phyloP scores from a whole-genome alignment of 1,284 basidiomycete genomes.

The Fistulinella staudtii region DNA sequence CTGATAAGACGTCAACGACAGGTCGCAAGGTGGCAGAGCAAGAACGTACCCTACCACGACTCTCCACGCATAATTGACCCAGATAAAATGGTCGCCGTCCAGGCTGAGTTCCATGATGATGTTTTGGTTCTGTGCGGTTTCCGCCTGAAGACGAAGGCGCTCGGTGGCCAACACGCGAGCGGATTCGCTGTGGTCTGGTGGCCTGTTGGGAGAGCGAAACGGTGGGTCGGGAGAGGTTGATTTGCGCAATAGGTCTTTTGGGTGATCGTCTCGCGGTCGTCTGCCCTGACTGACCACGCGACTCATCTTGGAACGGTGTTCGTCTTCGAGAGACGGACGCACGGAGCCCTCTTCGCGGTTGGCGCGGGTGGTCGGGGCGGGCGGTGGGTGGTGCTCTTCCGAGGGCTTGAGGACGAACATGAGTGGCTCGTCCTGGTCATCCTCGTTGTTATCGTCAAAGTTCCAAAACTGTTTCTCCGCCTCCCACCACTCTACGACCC shows the following conservation, averaged over 20 bases:
- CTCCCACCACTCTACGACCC: constrained; percentile 99
- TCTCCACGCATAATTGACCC: constrained; percentile 94
- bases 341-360: constrained; percentile 45
- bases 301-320: constrained; percentile 47
- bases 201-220: constrained; percentile 39
- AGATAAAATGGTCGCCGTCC: constrained; percentile 88
- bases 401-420: constrained; percentile 86
- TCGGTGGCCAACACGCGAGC: constrained; percentile 79
- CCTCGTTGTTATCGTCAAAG: constrained; percentile 91
- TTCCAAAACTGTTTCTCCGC: constrained; percentile 99
- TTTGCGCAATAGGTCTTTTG: constrained; percentile 43
- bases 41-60: constrained; percentile 79
- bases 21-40: constrained; percentile 3
- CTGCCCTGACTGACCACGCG: constrained; percentile 50
- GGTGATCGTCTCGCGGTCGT: constrained; percentile 54
- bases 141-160: constrained; percentile 80
- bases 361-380: constrained; percentile 40
- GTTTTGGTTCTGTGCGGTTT: constrained; percentile 91
- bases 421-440: constrained; percentile 84
- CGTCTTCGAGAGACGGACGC: constrained; percentile 54
- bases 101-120: constrained; percentile 94
- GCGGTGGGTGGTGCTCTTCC: constrained; percentile 48
- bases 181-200: constrained; percentile 58
- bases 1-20: constrained; percentile 40
- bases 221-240: constrained; percentile 34